Conservation (phyloP, 1,139 yeast species). For the Dujonia santamariae region DNA sequence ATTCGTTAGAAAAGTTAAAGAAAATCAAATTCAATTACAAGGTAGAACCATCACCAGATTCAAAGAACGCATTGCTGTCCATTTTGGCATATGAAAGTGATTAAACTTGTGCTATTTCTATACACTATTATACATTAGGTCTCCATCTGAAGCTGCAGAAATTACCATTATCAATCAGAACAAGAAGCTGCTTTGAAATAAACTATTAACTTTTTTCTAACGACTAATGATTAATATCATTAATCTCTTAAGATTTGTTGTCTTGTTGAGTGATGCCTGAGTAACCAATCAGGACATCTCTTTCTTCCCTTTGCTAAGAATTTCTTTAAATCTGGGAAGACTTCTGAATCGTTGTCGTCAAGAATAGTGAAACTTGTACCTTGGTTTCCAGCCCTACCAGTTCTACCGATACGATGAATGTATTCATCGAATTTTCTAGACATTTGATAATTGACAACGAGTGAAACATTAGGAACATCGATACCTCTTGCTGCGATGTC, state of each 20-base stretch:
- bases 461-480: slow-evolving; percentile 79
- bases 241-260: slow-evolving; percentile 4
- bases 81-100: too few relatives aligned
- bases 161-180: too few relatives aligned
- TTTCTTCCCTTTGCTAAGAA: slow-evolving; percentile 49
- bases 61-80: too few relatives aligned
- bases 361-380: slow-evolving; percentile 78
- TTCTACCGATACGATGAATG: slow-evolving; percentile 91
- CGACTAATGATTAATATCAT: background rate
- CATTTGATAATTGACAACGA: slow-evolving; percentile 88
- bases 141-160: too few relatives aligned
- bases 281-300: slow-evolving; percentile 52
- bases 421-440: slow-evolving; percentile 74
- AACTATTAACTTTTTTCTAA: too few relatives aligned
- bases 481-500: slow-evolving; percentile 98
- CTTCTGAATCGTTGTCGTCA: slow-evolving; percentile 53
- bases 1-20: background rate
- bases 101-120: too few relatives aligned
- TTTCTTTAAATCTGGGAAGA: slow-evolving; percentile 50
- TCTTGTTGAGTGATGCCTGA: slow-evolving; percentile 24
- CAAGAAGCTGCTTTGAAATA: too few relatives aligned
- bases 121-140: too few relatives aligned
- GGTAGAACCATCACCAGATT: too few relatives aligned
- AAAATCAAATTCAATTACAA: too few relatives aligned
- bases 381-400: slow-evolving; percentile 87